Evolutionary conservation across 352 stramenopile genomes (phyloP), one percentile per base, ranked within the genome.

Genomic region (Pythium pyrilobum): DNA sequence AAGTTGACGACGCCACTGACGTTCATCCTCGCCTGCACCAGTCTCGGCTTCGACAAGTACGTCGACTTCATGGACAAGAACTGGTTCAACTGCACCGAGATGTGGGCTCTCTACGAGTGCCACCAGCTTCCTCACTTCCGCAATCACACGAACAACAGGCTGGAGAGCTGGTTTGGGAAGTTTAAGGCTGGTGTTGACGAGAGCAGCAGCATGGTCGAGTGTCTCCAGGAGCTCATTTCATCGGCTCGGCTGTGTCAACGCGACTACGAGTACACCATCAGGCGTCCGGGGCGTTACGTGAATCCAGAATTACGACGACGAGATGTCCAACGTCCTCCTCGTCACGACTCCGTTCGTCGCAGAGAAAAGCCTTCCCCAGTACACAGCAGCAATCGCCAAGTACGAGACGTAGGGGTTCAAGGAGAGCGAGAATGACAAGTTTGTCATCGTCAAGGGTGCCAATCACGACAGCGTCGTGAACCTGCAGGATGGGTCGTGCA

Each of bases 91-190:
- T 44, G 52, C 27, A 40, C 61, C 16, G 55, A 66, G 6, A 48
- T 58, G 32, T 77, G 62, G 56, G 59, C 55, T 16, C 42, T 56
- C 25, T 64, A 59, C 18, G 18, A 4, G 0, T 37, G 62, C 3
- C 23, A 53, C 0, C 47, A 60, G 1, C 42, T 72, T 0, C 49
- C 44, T 0, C 55, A 73, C 45, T 67, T 67, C 24, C 64, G 55
- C 5, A 67, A 64, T 3, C 39, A 71, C 46, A 72, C 62, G 0
- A 74, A 77, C 25, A 78, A 72, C 21, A 40, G 37, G 0, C 37
- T 72, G 0, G 62, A 74, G 27, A 69, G 13, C 9, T 74, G 64
- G 12, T 72, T 70, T 20, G 65, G 62, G 0, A 67, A 71, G 34
- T 53, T 70, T 4, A 70, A 74, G 51, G 6, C 15, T 28, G n/a